phyloP scores from a whole-genome alignment of 2,329 filamentous ascomycete genomes.

The Pyrenophora tritici-repentis region DNA sequence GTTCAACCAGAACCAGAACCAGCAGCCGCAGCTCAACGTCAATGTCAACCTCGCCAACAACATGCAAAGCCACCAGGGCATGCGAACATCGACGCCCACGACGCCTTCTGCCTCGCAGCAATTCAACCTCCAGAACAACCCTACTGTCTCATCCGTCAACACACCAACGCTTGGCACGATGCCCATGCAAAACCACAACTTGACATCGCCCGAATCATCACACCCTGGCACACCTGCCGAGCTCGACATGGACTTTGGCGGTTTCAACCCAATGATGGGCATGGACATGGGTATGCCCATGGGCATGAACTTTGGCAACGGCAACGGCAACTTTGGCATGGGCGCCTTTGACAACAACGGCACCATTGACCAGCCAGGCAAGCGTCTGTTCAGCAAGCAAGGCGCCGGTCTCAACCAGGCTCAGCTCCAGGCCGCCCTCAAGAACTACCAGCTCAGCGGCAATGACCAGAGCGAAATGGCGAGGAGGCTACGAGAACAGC shows the following conservation, averaged over 20 bases:
- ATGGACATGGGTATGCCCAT: constrained; percentile 40
- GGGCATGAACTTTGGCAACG: constrained; percentile 38
- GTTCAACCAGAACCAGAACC: constrained; percentile 59
- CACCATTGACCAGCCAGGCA: constrained; percentile 89
- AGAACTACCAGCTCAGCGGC: constrained; percentile 71
- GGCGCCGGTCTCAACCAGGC: constrained; percentile 72
- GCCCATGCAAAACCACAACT: constrained; percentile 64
- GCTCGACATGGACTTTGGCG: constrained; percentile 71
- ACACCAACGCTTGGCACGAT: constrained; percentile 88
- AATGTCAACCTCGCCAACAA: constrained; percentile 80
- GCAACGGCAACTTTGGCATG: constrained; percentile 49
- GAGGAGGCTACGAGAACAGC: constrained; percentile 66
- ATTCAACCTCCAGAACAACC: constrained; percentile 86
- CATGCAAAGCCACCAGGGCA: constrained; percentile 70
- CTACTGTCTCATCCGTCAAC: constrained; percentile 95
- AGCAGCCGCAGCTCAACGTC: constrained; percentile 75
- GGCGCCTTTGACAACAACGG: constrained; percentile 47
- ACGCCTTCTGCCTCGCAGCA: constrained; percentile 72
- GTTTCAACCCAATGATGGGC: constrained; percentile 46
- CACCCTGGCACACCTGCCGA: constrained; percentile 72
- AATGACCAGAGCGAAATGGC: constrained; percentile 72
- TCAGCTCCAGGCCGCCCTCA: constrained; percentile 74
- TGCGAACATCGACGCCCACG: constrained; percentile 82
- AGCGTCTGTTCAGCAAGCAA: constrained; percentile 83
- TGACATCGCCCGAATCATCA: constrained; percentile 68